Percentiles rank a stretch among this genome's conserved stretches.
phyloP scores from a whole-genome alignment of 2,329 filamentous ascomycete genomes.

The Penicillium sp. region DNA sequence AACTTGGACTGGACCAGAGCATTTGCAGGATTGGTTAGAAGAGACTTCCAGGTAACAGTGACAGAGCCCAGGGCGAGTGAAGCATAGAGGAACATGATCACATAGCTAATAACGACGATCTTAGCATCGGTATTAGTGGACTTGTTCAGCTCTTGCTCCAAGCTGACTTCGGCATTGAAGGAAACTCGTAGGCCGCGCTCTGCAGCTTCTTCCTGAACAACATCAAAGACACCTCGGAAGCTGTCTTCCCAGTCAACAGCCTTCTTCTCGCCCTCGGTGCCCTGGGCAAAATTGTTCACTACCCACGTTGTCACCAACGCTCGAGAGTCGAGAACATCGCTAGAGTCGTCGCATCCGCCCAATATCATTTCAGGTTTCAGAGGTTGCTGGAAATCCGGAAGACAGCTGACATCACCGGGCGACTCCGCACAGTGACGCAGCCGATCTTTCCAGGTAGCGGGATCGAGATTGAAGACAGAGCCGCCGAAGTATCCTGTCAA shows the following conservation, averaged over 20 bases:
- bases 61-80: constrained; percentile 89
- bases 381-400: constrained; percentile 85
- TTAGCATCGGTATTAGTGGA: constrained; percentile 97
- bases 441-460: constrained; percentile 67
- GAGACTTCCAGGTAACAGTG: constrained; percentile 70
- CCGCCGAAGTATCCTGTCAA: constrained; percentile 84
- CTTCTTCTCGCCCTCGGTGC: constrained; percentile 63
- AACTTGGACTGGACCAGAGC: constrained; percentile 95
- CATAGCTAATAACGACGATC: constrained; percentile 92
- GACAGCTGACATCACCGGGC: constrained; percentile 69
- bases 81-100: constrained; percentile 98
- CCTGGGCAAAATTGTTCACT: constrained; percentile 78
- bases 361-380: constrained; percentile 81
- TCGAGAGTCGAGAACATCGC: constrained; percentile 66
- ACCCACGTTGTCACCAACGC: constrained; percentile 94
- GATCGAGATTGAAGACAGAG: constrained; percentile 60
- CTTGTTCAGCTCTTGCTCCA: constrained; percentile 95
- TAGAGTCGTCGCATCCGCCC: constrained; percentile 67
- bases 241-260: constrained; percentile 89
- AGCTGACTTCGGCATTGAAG: constrained; percentile 91
- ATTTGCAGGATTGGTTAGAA: constrained; percentile 77
- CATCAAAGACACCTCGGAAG: constrained; percentile 68
- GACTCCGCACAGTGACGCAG: constrained; percentile 71
- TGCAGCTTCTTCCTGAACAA: constrained; percentile 75
- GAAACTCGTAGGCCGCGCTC: constrained; percentile 79